Evolutionary conservation across 371 early-diverging fungal species (phyloP).

Genomic region (Rhizomucor pusillus): DNA sequence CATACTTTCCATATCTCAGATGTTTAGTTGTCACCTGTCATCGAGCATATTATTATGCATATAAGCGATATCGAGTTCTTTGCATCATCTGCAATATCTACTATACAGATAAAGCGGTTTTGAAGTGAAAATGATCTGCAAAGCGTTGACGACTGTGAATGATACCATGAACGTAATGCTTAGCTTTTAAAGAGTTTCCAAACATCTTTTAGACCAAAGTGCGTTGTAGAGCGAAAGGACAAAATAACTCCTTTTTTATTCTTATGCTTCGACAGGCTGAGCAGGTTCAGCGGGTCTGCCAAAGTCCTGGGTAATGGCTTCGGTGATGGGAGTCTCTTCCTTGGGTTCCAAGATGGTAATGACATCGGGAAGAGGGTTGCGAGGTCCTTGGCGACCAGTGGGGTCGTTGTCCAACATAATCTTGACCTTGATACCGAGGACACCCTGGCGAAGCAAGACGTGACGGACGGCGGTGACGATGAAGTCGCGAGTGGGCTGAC

Average conservation of each 20-base stretch:
- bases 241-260: slow-evolving; percentile 2
- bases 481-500: slow-evolving; percentile 96
- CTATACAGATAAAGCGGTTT: no score
- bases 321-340: slow-evolving; percentile 74
- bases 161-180: no score
- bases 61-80: no score
- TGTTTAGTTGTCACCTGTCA: no score
- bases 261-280: slow-evolving; percentile 17
- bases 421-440: slow-evolving; percentile 99
- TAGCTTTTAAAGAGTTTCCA: no score
- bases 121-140: no score
- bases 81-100: no score
- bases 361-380: slow-evolving; percentile 93
- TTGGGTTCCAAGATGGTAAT: slow-evolving; percentile 95
- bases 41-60: no score
- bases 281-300: slow-evolving; percentile 53
- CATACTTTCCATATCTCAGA: no score
- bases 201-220: no score
- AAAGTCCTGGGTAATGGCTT: slow-evolving; percentile 77
- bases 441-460: slow-evolving; percentile 98
- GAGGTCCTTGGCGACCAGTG: slow-evolving; percentile 92
- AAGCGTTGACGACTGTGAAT: no score
- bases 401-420: slow-evolving; percentile 99
- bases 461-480: slow-evolving; percentile 97
- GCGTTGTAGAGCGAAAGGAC: no score